Conservation (phyloP, 2,329 filamentous ascomycete species). For the Sporothrix schenckii region DNA sequence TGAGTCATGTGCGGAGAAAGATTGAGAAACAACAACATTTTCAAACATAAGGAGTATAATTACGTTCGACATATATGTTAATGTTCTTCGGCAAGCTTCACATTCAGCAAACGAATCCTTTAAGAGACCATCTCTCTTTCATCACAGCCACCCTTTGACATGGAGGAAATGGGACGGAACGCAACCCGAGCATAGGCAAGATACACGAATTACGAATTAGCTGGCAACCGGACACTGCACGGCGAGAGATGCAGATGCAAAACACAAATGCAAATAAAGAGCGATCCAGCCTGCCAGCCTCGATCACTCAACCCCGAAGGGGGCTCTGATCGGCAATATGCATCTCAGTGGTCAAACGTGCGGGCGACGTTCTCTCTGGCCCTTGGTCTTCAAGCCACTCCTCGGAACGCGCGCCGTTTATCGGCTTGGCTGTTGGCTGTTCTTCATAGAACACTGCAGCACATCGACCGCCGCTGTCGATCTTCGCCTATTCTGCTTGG, state of each 20-base stretch:
- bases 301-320: not conserved
- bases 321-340: slow-evolving; percentile 4
- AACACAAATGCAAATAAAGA: not conserved
- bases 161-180: not conserved
- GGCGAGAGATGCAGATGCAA: not conserved
- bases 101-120: no score
- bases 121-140: no score
- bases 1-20: no score
- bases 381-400: not conserved
- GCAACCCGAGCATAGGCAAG: not conserved
- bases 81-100: no score
- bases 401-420: not conserved
- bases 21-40: no score
- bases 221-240: not conserved
- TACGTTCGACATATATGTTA: no score
- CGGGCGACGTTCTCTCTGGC: not conserved
- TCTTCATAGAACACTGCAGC: not conserved
- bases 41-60: no score
- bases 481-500: slow-evolving; percentile 22
- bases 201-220: slow-evolving; percentile 1
- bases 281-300: not conserved
- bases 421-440: not conserved
- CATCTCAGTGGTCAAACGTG: not conserved
- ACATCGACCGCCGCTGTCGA: slow-evolving; percentile 8
- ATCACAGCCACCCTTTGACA: not conserved